Base-by-base conservation (phyloP, 2,329 filamentous ascomycete species). In the Fusarium robinianum region DNA sequence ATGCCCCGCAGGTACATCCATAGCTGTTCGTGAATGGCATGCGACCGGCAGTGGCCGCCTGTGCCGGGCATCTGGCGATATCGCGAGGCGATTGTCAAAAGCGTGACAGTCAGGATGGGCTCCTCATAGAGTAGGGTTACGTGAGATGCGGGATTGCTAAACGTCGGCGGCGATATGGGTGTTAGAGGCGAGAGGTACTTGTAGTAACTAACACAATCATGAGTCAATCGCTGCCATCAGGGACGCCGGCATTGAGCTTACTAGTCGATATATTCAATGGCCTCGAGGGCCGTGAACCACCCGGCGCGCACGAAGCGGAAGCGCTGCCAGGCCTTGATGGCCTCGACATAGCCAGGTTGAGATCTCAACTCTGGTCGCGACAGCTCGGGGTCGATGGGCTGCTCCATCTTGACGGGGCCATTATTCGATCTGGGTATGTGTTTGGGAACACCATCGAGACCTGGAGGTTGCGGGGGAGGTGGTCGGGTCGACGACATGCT, bases 241-340 rank as follows among this genome's bases (percentile, higher is more conserved):
- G n/a, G n/a, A n/a, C n/a, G n/a, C n/a, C n/a, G n/a, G 12, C 8
- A 22, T 5, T 15, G 15, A 23, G 71, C 82, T 62, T 77, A 88
- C 85, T 97, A 97, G 65, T 91, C 85, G 52, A 99, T 88, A 63
- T 97, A 97, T 29, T 86, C 84, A 67, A 97, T 91, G 15, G 90
- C 92, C 69, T 99, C 94, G 55, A 88, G 84, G 1, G 92, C 88
- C 0, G 90, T 95, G 66, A 99, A 94, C 92, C 92, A 97, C 8
- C 94, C 94, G 7, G 90, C 90, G 40, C 90, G 84, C n/a, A 97
- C 92, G 64, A 97, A 97, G 29, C 91, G 85, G 66, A 96, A 91
- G 52, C 90, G 79, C 2, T 85, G 83, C 94, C 94, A 99, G n/a
- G 90, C 87, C 60, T 83, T 84, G 47, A 96, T 72, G 1, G 91